phyloP scores from a whole-genome alignment of 108 stramenopile species.

The Chaetoceros tenuissimus region DNA sequence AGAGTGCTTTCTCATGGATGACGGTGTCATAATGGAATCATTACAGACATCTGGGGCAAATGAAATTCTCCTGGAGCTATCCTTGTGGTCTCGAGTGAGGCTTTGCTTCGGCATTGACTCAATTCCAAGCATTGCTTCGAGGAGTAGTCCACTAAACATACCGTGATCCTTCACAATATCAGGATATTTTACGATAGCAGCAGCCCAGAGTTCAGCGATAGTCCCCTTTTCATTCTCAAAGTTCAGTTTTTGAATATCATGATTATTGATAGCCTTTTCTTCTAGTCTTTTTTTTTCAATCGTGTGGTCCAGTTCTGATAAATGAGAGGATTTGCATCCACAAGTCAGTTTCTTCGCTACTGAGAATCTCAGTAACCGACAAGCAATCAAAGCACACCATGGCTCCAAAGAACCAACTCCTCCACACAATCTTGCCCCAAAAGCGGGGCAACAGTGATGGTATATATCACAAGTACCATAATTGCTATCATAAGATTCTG shows the following conservation, averaged over 20 bases:
- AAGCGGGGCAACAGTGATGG: conserved; percentile 31
- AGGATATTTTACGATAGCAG: conserved; percentile 53
- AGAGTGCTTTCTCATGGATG: neutral
- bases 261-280: neutral
- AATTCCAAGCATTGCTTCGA: conserved; percentile 85
- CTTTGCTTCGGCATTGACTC: conserved; percentile 2
- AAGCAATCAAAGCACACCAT: conserved; percentile 50
- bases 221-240: conserved; percentile 26
- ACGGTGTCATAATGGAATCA: neutral
- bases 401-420: conserved; percentile 76
- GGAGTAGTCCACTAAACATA: conserved; percentile 60
- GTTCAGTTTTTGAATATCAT: neutral
- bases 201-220: conserved; percentile 62
- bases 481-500: neutral
- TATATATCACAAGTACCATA: conserved; percentile 1
- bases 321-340: neutral
- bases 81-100: neutral
- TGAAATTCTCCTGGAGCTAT: neutral
- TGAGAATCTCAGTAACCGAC: conserved; percentile 49
- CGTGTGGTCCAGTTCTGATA: neutral
- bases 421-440: conserved; percentile 51
- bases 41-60: neutral
- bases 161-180: conserved; percentile 68
- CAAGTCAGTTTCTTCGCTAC: conserved; percentile 15
- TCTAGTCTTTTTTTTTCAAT: neutral